phyloP scores from a whole-genome alignment of 2,329 filamentous ascomycete species.

The Aureobasidium pullulans region DNA sequence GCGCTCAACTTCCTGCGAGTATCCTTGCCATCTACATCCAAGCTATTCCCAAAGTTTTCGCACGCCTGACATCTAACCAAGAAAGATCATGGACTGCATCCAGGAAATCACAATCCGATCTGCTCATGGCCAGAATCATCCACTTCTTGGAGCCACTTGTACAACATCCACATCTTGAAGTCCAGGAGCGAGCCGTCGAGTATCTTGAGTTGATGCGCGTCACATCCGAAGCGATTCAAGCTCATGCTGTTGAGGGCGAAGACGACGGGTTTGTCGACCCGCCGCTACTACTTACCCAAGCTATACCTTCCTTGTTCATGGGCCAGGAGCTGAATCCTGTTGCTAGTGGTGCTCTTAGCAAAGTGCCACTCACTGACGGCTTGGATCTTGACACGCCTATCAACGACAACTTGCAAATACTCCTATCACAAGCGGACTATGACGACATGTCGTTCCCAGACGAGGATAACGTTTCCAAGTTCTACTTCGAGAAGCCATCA shows the following conservation, averaged over 20 bases:
- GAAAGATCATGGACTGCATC: conserved; percentile 62
- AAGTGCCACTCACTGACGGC: conserved; percentile 70
- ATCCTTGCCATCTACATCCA: conserved; percentile 76
- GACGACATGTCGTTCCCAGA: conserved; percentile 34
- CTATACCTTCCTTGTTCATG: conserved; percentile 78
- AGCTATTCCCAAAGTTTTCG: conserved; percentile 77
- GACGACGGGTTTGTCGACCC: conserved; percentile 65
- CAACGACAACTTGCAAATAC: conserved; percentile 60
- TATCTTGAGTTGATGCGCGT: conserved; percentile 85
- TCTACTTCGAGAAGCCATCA: conserved; percentile 38
- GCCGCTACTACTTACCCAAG: conserved; percentile 80
- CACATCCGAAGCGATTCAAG: conserved; percentile 70
- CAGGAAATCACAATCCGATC: conserved; percentile 64
- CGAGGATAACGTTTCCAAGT: conserved; percentile 38
- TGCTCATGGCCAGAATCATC: conserved; percentile 74
- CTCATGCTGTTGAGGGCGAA: conserved; percentile 50
- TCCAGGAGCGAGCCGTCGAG: conserved; percentile 90
- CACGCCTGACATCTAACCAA: conserved; percentile 60
- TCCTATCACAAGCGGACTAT: conserved; percentile 52
- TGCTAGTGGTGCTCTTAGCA: conserved; percentile 69
- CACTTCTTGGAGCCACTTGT: conserved; percentile 73
- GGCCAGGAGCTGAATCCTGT: conserved; percentile 91
- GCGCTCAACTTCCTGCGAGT: conserved; percentile 50
- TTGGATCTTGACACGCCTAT: conserved; percentile 78
- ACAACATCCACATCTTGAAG: conserved; percentile 79